Evolutionary conservation across 306 rosid species (phyloP), one percentile per base, ranked within the genome.

Genomic region (Vachellia pachyceras): DNA sequence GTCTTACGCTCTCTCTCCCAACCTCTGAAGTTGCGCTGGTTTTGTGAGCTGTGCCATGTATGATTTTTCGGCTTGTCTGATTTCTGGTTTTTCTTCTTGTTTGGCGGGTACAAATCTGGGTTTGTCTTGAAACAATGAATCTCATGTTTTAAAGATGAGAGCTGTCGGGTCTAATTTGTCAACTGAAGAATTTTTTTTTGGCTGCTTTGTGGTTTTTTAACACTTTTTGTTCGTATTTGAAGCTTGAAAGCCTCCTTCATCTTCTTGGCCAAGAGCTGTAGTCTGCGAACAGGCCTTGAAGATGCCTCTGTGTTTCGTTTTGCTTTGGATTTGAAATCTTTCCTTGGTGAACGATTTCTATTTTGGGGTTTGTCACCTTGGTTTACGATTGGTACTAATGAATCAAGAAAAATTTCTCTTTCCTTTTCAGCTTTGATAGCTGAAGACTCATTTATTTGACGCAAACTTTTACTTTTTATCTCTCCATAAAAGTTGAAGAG

Each of bases 101-200:
- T 42, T 54, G 12, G 45, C 45, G 10, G 45, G 52, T 75, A 13
- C 40, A 72, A 54, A 7, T 66, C 36, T 78, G 78, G 72, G 45
- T 67, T 37, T 74, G 44, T 36, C 35, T 85, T 54, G 17, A 22
- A 73, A 75, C 72, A 44, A 9, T 3, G 3, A 74, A 42, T 42
- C 45, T 7, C 45, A 7, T 42, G 0, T 42, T 22, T 7, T 60
- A 18, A 15, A 25, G 8, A 12, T 7, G 74, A 12, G 47, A 61
- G 39, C 41, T 47, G 66, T 80, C 58, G 78, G 73, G 82, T 75
- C 72, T 80, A 63, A 65, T 76, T 70, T 88, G 76, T 33, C 78
- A 57, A 84, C 54, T 85, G 71, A 63, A 58, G 69, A 23, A 33
- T n/a, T 0, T 18, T 18, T 54, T 41, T 4, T 9, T 71, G 20